Percentiles rank a stretch among this genome's conserved stretches.
phyloP scores from a whole-genome alignment of 2,329 filamentous ascomycete genomes.

The Sordariomycetes sp. region DNA sequence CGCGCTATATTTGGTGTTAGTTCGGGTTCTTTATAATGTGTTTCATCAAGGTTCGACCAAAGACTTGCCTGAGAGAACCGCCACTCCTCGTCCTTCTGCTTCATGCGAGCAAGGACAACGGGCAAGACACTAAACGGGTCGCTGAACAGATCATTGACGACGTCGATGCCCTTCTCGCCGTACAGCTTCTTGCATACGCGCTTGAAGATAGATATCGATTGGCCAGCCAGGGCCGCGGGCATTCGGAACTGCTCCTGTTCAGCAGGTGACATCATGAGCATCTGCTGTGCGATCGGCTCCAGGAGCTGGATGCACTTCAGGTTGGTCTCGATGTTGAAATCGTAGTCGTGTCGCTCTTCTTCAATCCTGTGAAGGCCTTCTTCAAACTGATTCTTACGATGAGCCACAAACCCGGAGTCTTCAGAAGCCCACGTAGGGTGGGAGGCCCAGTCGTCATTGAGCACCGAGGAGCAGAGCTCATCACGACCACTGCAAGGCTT shows the following conservation, averaged over 20 bases:
- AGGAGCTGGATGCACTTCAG: constrained; percentile 90
- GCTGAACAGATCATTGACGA: constrained; percentile 76
- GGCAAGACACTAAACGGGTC: constrained; percentile 81
- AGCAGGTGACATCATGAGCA: constrained; percentile 62
- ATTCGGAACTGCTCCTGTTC: constrained; percentile 68
- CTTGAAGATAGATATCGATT: constrained; percentile 94
- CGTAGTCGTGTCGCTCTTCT: constrained; percentile 96
- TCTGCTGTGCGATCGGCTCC: constrained; percentile 84
- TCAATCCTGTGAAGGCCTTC: constrained; percentile 92
- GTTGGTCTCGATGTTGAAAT: constrained; percentile 95
- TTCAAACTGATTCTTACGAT: constrained; percentile 91
- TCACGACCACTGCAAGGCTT: constrained; percentile 91
- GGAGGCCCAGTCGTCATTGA: constrained; percentile 97
- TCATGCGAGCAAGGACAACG: constrained; percentile 74
- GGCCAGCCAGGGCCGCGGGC: constrained; percentile 72
- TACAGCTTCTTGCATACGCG: constrained; percentile 97
- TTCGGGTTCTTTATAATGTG: background rate
- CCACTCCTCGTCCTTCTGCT: constrained; percentile 97
- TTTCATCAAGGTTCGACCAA: too few relatives aligned
- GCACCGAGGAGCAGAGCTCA: constrained; percentile 80
- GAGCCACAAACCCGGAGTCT: constrained; percentile 93
- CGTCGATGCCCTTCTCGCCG: constrained; percentile 71
- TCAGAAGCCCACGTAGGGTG: constrained; percentile 98
- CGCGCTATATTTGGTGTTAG: constrained; percentile 41
- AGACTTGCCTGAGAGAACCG: constrained; percentile 61